Evolutionary conservation across 2,329 filamentous ascomycete genomes (phyloP).

Genomic region (Colletotrichum sp.): DNA sequence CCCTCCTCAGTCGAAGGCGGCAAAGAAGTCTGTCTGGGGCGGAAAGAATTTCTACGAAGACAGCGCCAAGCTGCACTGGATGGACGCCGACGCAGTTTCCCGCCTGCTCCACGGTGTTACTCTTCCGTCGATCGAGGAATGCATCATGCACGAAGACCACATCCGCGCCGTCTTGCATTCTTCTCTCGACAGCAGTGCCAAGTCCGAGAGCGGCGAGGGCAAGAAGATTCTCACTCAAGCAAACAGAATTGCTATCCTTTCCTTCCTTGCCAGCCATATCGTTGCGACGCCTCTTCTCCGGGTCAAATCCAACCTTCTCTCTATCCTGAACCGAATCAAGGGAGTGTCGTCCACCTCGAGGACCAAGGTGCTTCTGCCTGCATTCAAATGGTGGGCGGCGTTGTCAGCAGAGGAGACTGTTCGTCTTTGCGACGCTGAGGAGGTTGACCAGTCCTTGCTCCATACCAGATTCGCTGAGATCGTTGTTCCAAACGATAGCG

Average conservation of each 20-base stretch:
- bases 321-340: slow-evolving; percentile 74
- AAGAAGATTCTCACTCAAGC: slow-evolving; percentile 63
- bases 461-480: slow-evolving; percentile 54
- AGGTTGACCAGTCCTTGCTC: slow-evolving; percentile 45
- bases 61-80: slow-evolving; percentile 57
- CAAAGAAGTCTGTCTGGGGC: slow-evolving; percentile 61
- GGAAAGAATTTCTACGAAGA: slow-evolving; percentile 69
- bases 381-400: slow-evolving; percentile 72
- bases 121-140: slow-evolving; percentile 83
- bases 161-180: slow-evolving; percentile 68
- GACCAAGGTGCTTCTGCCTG: slow-evolving; percentile 77
- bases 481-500: slow-evolving; percentile 57
- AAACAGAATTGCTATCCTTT: slow-evolving; percentile 68
- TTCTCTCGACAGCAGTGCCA: slow-evolving; percentile 58
- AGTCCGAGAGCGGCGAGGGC: slow-evolving; percentile 46
- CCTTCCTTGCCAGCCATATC: slow-evolving; percentile 77
- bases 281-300: slow-evolving; percentile 69
- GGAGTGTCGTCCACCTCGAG: slow-evolving; percentile 72
- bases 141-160: slow-evolving; percentile 77
- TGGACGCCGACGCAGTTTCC: slow-evolving; percentile 61
- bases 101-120: slow-evolving; percentile 71
- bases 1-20: slow-evolving; percentile 39
- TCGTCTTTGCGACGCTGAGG: slow-evolving; percentile 43
- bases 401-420: slow-evolving; percentile 57
- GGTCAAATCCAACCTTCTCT: slow-evolving; percentile 76